Percentiles rank a stretch among this genome's conserved stretches.
phyloP scores from a whole-genome alignment of 1,284 basidiomycete species.

The Ganoderma sp. region DNA sequence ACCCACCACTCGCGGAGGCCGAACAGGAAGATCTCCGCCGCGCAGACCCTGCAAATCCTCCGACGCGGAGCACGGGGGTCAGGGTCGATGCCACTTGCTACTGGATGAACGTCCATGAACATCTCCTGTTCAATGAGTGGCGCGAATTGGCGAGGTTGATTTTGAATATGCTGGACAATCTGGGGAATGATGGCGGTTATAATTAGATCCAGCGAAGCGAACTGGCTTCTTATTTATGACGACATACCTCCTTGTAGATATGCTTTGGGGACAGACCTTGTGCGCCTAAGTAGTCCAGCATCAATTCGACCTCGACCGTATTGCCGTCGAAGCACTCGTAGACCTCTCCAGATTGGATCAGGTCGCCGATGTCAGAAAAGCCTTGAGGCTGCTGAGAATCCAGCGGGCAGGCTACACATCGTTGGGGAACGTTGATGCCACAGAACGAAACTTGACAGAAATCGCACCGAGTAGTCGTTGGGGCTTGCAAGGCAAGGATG shows the following conservation, averaged over 20 bases:
- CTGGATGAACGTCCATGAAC: conserved; percentile 68
- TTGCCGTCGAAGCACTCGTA: conserved; percentile 81
- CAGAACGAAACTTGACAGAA: conserved; percentile 80
- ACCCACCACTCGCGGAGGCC: conserved; percentile 82
- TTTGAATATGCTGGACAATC: conserved; percentile 66
- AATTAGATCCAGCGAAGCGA: background rate
- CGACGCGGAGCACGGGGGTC: conserved; percentile 59
- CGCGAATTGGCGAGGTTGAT: conserved; percentile 64
- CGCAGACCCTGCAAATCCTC: conserved; percentile 70
- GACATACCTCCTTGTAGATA: conserved; percentile 73
- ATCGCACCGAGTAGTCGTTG: conserved; percentile 77
- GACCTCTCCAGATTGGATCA: conserved; percentile 73
- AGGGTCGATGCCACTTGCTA: conserved; percentile 57
- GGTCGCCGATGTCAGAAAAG: conserved; percentile 66
- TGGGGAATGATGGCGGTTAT: conserved; percentile 36
- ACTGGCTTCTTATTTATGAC: conserved; percentile 1
- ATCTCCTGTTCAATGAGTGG: conserved; percentile 70
- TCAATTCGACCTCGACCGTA: conserved; percentile 75
- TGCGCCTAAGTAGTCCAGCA: conserved; percentile 74
- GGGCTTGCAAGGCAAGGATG: conserved; percentile 69
- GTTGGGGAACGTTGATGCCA: conserved; percentile 71
- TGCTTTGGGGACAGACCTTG: conserved; percentile 65
- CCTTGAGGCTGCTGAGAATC: conserved; percentile 69
- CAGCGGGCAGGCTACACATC: conserved; percentile 67
- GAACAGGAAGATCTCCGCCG: conserved; percentile 73